phyloP scores from a whole-genome alignment of 2,329 filamentous ascomycete genomes.

The Aureobasidium sp. region DNA sequence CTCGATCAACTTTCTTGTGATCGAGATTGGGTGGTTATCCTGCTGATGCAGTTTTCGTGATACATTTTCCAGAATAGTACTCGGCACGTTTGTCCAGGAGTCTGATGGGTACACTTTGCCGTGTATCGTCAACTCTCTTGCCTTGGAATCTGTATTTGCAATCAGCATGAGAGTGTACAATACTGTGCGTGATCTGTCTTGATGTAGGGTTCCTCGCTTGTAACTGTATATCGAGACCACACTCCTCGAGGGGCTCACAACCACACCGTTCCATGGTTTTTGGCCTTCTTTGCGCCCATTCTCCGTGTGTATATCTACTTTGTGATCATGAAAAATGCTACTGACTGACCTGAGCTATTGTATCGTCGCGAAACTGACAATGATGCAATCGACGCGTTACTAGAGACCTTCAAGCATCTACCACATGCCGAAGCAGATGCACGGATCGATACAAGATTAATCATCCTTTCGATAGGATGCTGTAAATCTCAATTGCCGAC shows the following conservation, averaged over 20 bases:
- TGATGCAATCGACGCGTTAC: neutral
- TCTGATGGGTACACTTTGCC: conserved; percentile 60
- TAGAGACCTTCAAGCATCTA: neutral
- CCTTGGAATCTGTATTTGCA: neutral
- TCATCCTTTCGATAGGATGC: neutral
- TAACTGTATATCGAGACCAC: neutral
- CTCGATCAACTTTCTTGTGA: conserved; percentile 88
- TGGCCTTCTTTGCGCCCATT: too few species aligned
- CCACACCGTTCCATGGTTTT: too few species aligned
- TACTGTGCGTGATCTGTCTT: neutral
- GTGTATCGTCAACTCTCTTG: conserved; percentile 42
- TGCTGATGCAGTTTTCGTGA: conserved; percentile 80
- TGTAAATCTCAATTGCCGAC: neutral
- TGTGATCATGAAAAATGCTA: neutral
- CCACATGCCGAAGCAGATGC: neutral
- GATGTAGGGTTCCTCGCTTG: neutral
- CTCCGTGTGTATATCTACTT: neutral
- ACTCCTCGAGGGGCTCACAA: neutral
- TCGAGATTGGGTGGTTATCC: conserved; percentile 78
- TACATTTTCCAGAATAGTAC: conserved; percentile 65
- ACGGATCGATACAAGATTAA: neutral
- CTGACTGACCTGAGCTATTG: conserved; percentile 9
- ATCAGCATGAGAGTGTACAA: neutral
- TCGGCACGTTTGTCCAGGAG: conserved; percentile 75
- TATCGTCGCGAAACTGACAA: neutral